Base-by-base conservation (phyloP, 1,284 basidiomycete genomes). In the Violaceomyces palustris region DNA sequence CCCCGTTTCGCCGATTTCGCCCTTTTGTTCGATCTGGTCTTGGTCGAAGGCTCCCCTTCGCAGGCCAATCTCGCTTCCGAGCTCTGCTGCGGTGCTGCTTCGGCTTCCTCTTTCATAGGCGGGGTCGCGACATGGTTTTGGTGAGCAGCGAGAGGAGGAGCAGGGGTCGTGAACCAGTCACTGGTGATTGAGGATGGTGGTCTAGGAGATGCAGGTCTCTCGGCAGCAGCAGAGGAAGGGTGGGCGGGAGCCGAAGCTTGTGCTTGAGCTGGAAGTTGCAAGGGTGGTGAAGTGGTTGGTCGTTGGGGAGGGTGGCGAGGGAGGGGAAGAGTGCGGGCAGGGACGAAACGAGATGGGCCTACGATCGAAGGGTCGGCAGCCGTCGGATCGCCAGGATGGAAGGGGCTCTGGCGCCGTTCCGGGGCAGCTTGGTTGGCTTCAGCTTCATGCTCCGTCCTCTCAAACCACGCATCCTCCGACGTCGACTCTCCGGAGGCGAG, bases 81-180 rank as follows among this genome's bases (percentile, higher is more conserved):
- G n/a, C 41, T 47, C 2, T 50, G 50, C 37, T 30, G 21, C 14
- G 50, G 44, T 4, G 43, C 39, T 4, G 37, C 26, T 7, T 45
- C 50, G 26, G 45, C 23, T 11, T 45, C 42, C 7, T 33, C 31
- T 17, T 36, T 26, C 9, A 1, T 17, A 6, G 39, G 21, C 22
- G 15, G n/a, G 12, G 31, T 11, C 7, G 42, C 19, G 22, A 17
- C 35, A 27, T 43, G 9, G n/a, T 11, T 26, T 4, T 22, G 22
- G 7, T 22, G 36, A 23, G 17, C 22, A 8, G 25, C 18, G 22
- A 6, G 33, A 8, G 29, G 15, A 4, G 54, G 54, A 9, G 37
- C 42, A 15, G 55, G 55, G 5, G 55, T 58, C 9, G 46, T 34
- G 24, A 58, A 58, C 55, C 55, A 58, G 31, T 52, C 43, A 32